A percentile compares a stretch with the other conserved stretches of the same genome.
Conservation (phyloP, 23 red algal genomes). For the Gracilaria vermiculophylla region DNA sequence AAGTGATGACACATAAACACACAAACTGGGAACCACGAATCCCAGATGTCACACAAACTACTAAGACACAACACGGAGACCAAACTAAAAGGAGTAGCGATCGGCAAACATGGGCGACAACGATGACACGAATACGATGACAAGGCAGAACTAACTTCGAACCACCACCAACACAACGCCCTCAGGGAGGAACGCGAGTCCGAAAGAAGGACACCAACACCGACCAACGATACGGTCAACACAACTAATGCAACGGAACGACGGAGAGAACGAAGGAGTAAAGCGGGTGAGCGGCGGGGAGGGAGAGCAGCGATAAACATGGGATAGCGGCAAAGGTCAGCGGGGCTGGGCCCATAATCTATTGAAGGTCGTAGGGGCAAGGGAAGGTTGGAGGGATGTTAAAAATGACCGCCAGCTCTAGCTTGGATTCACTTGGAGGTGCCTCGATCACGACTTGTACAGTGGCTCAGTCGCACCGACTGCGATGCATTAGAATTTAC, state of each 20-base stretch:
- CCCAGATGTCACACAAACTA: background rate
- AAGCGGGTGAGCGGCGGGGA: slow-evolving; percentile 18
- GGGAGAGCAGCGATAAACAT: slow-evolving; percentile 20
- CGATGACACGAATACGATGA: slow-evolving; percentile 12
- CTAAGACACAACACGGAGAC: background rate
- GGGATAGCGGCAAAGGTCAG: slow-evolving; percentile 35
- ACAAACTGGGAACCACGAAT: too few species aligned
- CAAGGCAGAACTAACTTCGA: background rate
- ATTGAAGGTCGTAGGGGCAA: too few species aligned
- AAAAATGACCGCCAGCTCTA: too few species aligned
- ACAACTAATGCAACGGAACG: background rate
- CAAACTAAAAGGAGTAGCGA: background rate
- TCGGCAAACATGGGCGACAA: slow-evolving; percentile 5
- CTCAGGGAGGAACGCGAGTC: slow-evolving; percentile 35
- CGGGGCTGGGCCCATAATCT: slow-evolving; percentile 39
- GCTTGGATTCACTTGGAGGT: too few species aligned
- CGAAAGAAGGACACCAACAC: slow-evolving; percentile 10
- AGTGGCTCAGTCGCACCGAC: too few species aligned
- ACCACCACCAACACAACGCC: slow-evolving; percentile 33
- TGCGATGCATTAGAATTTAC: too few species aligned
- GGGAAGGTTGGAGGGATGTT: too few species aligned
- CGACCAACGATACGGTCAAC: slow-evolving; percentile 1
- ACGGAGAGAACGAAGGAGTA: background rate
- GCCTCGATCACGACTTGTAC: too few species aligned
- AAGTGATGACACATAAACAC: background rate